phyloP scores from a whole-genome alignment of 352 stramenopile genomes.

The Phytophthora litchii region DNA sequence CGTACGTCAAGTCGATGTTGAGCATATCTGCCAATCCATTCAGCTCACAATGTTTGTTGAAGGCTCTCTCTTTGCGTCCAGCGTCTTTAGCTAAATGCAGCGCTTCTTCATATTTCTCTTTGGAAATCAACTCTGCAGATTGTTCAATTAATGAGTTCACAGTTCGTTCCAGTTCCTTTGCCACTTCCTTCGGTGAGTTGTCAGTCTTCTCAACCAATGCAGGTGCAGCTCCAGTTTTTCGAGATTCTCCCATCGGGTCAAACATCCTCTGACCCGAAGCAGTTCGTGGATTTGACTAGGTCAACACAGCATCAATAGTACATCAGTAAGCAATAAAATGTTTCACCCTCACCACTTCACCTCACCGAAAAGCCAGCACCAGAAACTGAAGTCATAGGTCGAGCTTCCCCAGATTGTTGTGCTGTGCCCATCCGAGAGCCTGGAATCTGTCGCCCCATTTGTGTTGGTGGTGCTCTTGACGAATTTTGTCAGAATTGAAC shows the following conservation, averaged over 20 bases:
- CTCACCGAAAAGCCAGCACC: slow-evolving; percentile 91
- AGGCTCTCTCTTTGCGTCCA: slow-evolving; percentile 88
- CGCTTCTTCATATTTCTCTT: slow-evolving; percentile 81
- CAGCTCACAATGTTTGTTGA: slow-evolving; percentile 92
- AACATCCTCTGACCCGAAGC: slow-evolving; percentile 78
- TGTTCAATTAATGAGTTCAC: slow-evolving; percentile 94
- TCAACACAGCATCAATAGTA: not conserved
- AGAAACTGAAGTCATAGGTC: slow-evolving; percentile 94
- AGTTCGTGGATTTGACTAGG: slow-evolving; percentile 82
- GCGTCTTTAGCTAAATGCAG: slow-evolving; percentile 90
- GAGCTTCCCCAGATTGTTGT: slow-evolving; percentile 65
- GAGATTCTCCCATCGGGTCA: slow-evolving; percentile 90
- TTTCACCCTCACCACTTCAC: not conserved
- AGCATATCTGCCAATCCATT: slow-evolving; percentile 89
- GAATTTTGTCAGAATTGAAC: not conserved
- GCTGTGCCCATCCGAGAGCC: slow-evolving; percentile 71
- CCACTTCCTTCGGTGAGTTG: slow-evolving; percentile 92
- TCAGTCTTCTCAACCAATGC: slow-evolving; percentile 91
- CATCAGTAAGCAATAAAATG: slow-evolving; percentile 2
- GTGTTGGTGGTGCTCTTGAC: slow-evolving; percentile 64
- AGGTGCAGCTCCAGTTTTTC: slow-evolving; percentile 77
- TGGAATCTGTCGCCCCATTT: slow-evolving; percentile 75
- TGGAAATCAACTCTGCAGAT: slow-evolving; percentile 77
- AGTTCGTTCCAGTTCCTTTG: slow-evolving; percentile 90
- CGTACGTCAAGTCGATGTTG: slow-evolving; percentile 95